A percentile compares a stretch with the other conserved stretches of the same genome.
These are phyloP conservation scores for Ruellia speciosa DNA, from an alignment of 305 asterid genomes.

Conservation along the genomic window DNA sequence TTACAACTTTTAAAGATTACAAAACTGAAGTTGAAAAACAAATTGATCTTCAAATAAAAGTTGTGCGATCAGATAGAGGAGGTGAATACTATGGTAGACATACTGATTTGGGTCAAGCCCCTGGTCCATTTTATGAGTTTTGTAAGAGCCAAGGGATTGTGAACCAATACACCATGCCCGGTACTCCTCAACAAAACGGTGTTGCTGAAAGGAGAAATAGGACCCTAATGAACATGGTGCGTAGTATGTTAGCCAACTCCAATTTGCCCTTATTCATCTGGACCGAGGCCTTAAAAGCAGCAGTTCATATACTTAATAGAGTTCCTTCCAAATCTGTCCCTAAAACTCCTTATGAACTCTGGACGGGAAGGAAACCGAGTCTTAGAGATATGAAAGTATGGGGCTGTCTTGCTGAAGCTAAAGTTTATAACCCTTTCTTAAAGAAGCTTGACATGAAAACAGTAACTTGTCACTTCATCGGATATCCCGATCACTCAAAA, in stretches of 20 bases:
- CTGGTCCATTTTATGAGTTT: slow-evolving; percentile 5
- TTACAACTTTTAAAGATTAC: not conserved
- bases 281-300: not conserved
- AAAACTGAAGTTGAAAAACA: slow-evolving; percentile 8
- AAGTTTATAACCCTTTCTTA: not conserved
- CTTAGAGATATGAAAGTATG: slow-evolving; percentile 6
- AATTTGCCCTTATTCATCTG: not conserved
- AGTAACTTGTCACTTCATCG: not conserved
- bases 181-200: slow-evolving; percentile 5
- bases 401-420: slow-evolving; percentile 2
- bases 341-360: slow-evolving; percentile 13
- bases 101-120: not conserved
- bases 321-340: slow-evolving; percentile 2
- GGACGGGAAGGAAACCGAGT: slow-evolving; percentile 3
- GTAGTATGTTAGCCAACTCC: no score
- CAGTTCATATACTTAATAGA: not conserved
- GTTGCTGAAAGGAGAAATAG: no score
- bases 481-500: slow-evolving; percentile 3
- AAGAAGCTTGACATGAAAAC: not conserved
- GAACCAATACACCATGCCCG: slow-evolving; percentile 1
- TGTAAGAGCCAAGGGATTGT: not conserved
- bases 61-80: not conserved
- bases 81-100: not conserved
- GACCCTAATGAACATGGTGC: not conserved
- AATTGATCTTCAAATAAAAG: slow-evolving; percentile 4